Evolutionary conservation across 345 rosid species (phyloP).

Genomic region (Passiflora organensis): DNA sequence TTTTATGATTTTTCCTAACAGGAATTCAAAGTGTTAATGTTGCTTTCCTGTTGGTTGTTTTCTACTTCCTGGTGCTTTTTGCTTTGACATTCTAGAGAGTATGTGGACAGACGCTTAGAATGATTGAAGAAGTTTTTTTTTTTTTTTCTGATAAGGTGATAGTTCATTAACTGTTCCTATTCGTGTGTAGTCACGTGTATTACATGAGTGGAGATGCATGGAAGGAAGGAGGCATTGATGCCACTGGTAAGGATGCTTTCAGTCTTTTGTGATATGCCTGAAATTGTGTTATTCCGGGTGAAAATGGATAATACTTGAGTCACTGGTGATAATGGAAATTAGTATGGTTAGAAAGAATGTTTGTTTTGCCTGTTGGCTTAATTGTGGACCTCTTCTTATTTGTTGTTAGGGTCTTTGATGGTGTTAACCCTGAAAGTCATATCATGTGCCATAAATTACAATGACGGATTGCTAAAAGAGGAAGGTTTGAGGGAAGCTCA

Average conservation of each 20-base stretch:
- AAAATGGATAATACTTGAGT: neutral
- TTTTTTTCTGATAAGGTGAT: slow-evolving; percentile 9
- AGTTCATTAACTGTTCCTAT: slow-evolving; percentile 31
- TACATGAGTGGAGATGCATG: slow-evolving; percentile 99
- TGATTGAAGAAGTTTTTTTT: neutral
- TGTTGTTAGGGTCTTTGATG: slow-evolving; percentile 78
- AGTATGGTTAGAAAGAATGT: neutral
- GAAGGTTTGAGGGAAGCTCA: slow-evolving; percentile 75
- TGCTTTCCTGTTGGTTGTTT: neutral
- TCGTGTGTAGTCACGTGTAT: slow-evolving; percentile 69
- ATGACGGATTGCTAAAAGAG: slow-evolving; percentile 74
- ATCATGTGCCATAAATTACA: slow-evolving; percentile 84
- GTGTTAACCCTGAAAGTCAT: slow-evolving; percentile 91
- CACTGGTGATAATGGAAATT: neutral
- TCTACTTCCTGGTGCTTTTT: neutral
- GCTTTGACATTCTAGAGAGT: neutral
- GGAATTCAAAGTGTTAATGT: neutral
- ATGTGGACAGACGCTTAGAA: neutral
- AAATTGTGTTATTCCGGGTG: neutral
- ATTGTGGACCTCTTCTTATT: slow-evolving; percentile 2
- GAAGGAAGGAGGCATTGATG: slow-evolving; percentile 99
- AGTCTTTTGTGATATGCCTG: slow-evolving; percentile 1
- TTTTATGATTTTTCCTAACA: neutral
- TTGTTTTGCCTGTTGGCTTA: neutral
- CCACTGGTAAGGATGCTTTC: slow-evolving; percentile 61